phyloP scores from a whole-genome alignment of 2,329 filamentous ascomycete genomes.

The Epichloe elymi region DNA sequence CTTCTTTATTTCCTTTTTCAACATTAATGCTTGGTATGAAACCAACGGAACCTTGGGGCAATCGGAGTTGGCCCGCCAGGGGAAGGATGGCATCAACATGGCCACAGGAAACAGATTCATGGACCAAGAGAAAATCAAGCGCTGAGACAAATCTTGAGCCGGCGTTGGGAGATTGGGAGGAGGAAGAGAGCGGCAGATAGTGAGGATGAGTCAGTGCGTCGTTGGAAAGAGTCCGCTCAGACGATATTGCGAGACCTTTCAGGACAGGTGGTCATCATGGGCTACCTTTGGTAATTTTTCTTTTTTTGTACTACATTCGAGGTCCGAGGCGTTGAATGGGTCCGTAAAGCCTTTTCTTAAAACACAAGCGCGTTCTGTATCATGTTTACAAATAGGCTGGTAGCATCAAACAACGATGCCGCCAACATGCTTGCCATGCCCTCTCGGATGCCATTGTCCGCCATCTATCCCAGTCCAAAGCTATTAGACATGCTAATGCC shows the following conservation, averaged over 20 bases:
- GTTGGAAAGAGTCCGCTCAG: not conserved
- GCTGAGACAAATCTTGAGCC: slow-evolving; percentile 8
- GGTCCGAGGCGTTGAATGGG: too few relatives aligned
- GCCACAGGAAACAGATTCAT: not conserved
- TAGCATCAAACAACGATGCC: too few relatives aligned
- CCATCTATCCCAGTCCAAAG: too few relatives aligned
- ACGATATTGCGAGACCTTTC: not conserved
- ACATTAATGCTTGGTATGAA: not conserved
- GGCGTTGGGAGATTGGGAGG: slow-evolving; percentile 1
- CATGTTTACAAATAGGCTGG: too few relatives aligned
- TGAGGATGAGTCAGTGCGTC: not conserved
- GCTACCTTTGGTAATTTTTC: not conserved
- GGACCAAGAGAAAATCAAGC: slow-evolving; percentile 8
- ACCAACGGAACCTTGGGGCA: too few relatives aligned
- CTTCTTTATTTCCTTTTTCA: not conserved
- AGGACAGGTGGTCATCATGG: not conserved
- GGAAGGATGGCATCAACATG: not conserved
- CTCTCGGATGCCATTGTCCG: too few relatives aligned
- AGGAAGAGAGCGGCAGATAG: too few relatives aligned
- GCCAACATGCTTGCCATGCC: too few relatives aligned
- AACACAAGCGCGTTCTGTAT: too few relatives aligned
- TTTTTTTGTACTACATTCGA: not conserved
- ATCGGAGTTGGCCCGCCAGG: not conserved
- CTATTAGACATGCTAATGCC: too few relatives aligned
- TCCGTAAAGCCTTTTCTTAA: too few relatives aligned